Conservation (phyloP, 345 rosid genomes). For the Mercurialis annua region DNA sequence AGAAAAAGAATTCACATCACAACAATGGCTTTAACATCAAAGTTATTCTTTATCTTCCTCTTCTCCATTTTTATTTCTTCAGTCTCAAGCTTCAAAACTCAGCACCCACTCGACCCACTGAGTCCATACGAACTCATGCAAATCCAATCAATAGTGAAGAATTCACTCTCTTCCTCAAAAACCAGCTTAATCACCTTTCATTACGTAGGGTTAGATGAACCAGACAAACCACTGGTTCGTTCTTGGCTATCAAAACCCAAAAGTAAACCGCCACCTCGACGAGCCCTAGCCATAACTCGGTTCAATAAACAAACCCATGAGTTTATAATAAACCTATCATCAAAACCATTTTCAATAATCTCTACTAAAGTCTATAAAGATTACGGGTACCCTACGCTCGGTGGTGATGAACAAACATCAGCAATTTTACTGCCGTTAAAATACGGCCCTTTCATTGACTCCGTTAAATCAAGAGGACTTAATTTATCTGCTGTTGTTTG, state of each 20-base stretch:
- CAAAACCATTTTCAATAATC: background rate
- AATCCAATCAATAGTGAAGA: slow-evolving; percentile 21
- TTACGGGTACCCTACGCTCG: slow-evolving; percentile 28
- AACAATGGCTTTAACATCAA: slow-evolving; percentile 4
- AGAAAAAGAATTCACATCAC: too few relatives aligned
- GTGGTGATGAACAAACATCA: slow-evolving; percentile 10
- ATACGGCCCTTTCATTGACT: slow-evolving; percentile 27
- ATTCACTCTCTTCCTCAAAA: slow-evolving; percentile 10
- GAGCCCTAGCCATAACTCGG: slow-evolving; percentile 27
- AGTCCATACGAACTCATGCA: slow-evolving; percentile 19
- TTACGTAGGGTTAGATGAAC: slow-evolving; percentile 35
- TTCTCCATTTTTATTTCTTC: slow-evolving; percentile 2
- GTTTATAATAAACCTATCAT: slow-evolving; percentile 23
- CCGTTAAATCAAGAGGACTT: slow-evolving; percentile 22
- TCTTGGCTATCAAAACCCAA: slow-evolving; percentile 25
- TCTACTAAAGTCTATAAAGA: slow-evolving; percentile 21
- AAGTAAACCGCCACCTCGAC: slow-evolving; percentile 24
- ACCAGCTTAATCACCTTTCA: slow-evolving; percentile 25
- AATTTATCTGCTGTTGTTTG: slow-evolving; percentile 28
- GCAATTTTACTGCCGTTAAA: slow-evolving; percentile 21
- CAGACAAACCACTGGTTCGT: slow-evolving; percentile 24
- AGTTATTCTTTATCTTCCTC: slow-evolving; percentile 11
- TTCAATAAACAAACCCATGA: slow-evolving; percentile 32
- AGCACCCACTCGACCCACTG: slow-evolving; percentile 34
- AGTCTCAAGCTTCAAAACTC: background rate